Base-by-base conservation (phyloP, 306 rosid genomes). In the Lupinus albus region DNA sequence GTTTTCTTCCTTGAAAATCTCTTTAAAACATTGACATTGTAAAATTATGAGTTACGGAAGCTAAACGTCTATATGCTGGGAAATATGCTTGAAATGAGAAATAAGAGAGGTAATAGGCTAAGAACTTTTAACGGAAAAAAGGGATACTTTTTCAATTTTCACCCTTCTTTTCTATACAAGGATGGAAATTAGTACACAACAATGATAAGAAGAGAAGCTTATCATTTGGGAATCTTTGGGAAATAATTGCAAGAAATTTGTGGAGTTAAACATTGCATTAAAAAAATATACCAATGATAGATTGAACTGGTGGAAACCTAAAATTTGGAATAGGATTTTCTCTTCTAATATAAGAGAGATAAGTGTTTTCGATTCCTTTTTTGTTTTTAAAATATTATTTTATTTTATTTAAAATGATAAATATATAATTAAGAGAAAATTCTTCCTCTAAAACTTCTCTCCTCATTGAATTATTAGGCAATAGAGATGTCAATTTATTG, bases 401-500 rank as follows among this genome's bases (percentile, higher is more conserved):
- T n/a, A n/a, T n/a, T n/a, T n/a, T n/a, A n/a, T n/a, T n/a, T n/a
- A n/a, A n/a, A n/a, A n/a, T n/a, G n/a, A n/a, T n/a, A n/a, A n/a
- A n/a, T n/a, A n/a, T n/a, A n/a, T n/a, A n/a, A n/a, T n/a, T n/a
- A n/a, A n/a, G n/a, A n/a, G n/a, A n/a, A n/a, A n/a, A n/a, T n/a
- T n/a, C n/a, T n/a, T n/a, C n/a, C n/a, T n/a, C n/a, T n/a, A n/a
- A n/a, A n/a, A n/a, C n/a, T n/a, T n/a, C n/a, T n/a, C n/a, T n/a
- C 14, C 51, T 48, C 35, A 61, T 44, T 38, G 41, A n/a, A 60
- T 51, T 72, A 41, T 51, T 72, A 41, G 64, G 53, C 71, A 48
- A 47, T 13, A 64, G 36, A 46, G 15, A 30, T 36, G 72, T 46
- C 72, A 74, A 25, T 25, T 11, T 51, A 55, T 39, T 39, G 13